Percentiles rank a stretch among this genome's conserved stretches.
These are phyloP conservation scores for Xeromyces bisporus DNA, from an alignment of 495 filamentous ascomycete genomes.

Conservation along the genomic window DNA sequence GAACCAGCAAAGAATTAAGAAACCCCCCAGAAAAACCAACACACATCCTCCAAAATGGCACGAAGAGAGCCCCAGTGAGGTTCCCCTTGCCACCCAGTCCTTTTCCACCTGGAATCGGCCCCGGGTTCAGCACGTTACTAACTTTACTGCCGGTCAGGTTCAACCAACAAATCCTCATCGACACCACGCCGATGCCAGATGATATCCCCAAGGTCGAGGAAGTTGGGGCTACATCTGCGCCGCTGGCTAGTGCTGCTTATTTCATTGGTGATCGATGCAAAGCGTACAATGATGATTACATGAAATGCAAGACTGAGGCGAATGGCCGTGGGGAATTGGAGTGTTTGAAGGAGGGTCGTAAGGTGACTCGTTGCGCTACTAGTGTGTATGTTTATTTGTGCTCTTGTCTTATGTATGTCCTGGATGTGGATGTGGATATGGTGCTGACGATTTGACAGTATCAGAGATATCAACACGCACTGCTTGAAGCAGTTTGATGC, in stretches of 20 bases:
- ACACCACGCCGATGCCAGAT: constrained; percentile 87
- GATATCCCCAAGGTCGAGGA: constrained; percentile 83
- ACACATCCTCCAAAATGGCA: constrained; percentile 28
- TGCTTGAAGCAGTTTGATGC: constrained; percentile 79
- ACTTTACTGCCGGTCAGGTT: constrained; percentile 44
- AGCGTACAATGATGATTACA: constrained; percentile 95
- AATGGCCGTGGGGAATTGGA: constrained; percentile 79
- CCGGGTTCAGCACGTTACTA: neutral
- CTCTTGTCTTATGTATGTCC: neutral
- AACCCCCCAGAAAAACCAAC: too few species aligned
- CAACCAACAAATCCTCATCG: constrained; percentile 80
- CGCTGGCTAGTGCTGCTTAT: constrained; percentile 79
- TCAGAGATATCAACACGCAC: constrained; percentile 90
- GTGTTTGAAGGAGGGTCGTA: constrained; percentile 87
- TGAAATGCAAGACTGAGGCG: constrained; percentile 93
- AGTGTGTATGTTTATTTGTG: constrained; percentile 59
- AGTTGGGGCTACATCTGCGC: constrained; percentile 79
- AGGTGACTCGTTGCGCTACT: constrained; percentile 88
- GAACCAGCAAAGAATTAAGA: too few species aligned
- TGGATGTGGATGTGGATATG: neutral
- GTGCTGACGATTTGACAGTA: constrained; percentile 26
- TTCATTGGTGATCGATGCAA: constrained; percentile 94
- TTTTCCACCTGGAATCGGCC: constrained; percentile 2
- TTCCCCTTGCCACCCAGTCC: neutral
- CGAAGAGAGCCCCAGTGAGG: constrained; percentile 32